Percentiles rank a stretch among this genome's conserved stretches.
Evolutionary conservation across 139 green algal genomes (phyloP).

Genomic region (Tetraselmis striata): DNA sequence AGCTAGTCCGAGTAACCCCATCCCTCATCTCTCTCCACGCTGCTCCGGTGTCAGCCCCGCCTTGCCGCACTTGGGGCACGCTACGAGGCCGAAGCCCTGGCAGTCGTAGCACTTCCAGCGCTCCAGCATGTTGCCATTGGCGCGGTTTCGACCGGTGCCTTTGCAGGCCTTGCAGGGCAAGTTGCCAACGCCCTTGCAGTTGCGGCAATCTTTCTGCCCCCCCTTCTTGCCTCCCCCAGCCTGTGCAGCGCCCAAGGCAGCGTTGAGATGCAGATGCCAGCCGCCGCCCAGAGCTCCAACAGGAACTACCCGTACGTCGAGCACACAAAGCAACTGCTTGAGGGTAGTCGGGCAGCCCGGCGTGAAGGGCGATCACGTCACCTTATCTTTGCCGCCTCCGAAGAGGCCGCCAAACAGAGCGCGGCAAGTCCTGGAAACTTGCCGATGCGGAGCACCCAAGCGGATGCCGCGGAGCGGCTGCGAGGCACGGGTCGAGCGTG

Average conservation of each 20-base stretch:
- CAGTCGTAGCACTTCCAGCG: conserved; percentile 43
- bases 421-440: neutral
- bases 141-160: conserved; percentile 18
- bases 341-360: too few relatives aligned
- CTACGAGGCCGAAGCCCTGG: conserved; percentile 41
- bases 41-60: conserved; percentile 36
- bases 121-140: conserved; percentile 28
- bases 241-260: too few relatives aligned
- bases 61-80: conserved; percentile 27
- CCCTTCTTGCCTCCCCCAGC: too few relatives aligned
- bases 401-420: neutral
- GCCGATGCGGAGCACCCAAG: too few relatives aligned
- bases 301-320: too few relatives aligned
- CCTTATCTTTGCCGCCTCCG: neutral
- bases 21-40: conserved; percentile 31
- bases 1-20: too few relatives aligned
- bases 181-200: neutral
- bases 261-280: too few relatives aligned
- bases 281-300: too few relatives aligned
- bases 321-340: too few relatives aligned
- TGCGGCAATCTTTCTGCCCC: neutral
- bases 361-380: too few relatives aligned
- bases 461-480: too few relatives aligned
- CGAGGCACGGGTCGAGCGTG: too few relatives aligned
- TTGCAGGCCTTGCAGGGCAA: neutral